phyloP scores from a whole-genome alignment of 495 filamentous ascomycete genomes.

The Trichoderma gamsii region DNA sequence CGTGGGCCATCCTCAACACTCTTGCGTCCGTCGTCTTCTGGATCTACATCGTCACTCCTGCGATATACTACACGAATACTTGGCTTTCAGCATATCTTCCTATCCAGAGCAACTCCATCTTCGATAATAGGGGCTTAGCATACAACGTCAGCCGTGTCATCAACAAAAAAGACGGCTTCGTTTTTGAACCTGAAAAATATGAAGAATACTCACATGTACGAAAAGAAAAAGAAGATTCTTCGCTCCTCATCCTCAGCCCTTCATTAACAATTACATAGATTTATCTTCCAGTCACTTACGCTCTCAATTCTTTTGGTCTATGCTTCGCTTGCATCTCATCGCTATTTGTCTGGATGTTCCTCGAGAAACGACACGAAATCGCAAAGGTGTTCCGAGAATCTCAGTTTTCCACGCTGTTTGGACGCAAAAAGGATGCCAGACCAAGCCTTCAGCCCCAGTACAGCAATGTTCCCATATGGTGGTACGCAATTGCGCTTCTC shows the following conservation, averaged over 20 bases:
- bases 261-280: neutral
- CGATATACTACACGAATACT: constrained; percentile 30
- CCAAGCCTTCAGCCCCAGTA: neutral
- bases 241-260: constrained; percentile 14
- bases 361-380: neutral
- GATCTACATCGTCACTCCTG: constrained; percentile 23
- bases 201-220: constrained; percentile 32
- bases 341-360: constrained; percentile 9
- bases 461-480: constrained; percentile 1
- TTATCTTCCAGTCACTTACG: constrained; percentile 22
- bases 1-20: neutral
- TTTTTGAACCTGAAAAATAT: constrained; percentile 31
- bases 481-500: neutral
- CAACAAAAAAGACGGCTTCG: constrained; percentile 16
- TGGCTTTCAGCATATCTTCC: constrained; percentile 31
- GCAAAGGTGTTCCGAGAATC: neutral
- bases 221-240: constrained; percentile 25
- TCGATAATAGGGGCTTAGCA: constrained; percentile 26
- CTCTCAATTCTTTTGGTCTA: neutral
- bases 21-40: constrained; percentile 14
- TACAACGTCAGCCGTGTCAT: constrained; percentile 31
- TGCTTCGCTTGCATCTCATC: constrained; percentile 1
- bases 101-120: constrained; percentile 31
- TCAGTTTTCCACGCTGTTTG: neutral
- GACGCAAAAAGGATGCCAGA: neutral